phyloP scores from a whole-genome alignment of 2,329 filamentous ascomycete species.

The Ilyonectria destructans region DNA sequence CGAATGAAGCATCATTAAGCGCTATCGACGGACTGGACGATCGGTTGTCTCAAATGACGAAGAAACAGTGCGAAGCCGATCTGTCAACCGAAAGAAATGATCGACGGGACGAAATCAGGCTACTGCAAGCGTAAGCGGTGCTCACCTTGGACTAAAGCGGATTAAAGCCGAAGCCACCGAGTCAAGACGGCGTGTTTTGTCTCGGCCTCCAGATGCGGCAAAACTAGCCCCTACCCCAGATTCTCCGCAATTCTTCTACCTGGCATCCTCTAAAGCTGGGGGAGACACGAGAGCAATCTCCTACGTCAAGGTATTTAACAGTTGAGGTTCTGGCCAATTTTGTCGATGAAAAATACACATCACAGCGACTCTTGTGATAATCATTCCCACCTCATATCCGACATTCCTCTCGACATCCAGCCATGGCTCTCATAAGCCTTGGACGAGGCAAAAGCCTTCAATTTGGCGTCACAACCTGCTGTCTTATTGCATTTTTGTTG shows the following conservation, averaged over 20 bases:
- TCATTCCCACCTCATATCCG: background rate
- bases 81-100: background rate
- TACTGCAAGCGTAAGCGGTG: background rate
- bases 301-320: background rate
- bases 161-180: background rate
- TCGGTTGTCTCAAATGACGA: background rate
- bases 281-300: background rate
- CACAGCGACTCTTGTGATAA: background rate
- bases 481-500: conserved; percentile 35
- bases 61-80: background rate
- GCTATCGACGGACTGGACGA: background rate
- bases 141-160: background rate
- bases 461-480: conserved; percentile 35
- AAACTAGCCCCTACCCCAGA: background rate
- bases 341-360: background rate
- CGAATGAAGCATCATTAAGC: background rate
- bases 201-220: background rate
- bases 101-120: background rate
- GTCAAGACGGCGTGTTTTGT: background rate
- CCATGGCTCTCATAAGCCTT: background rate
- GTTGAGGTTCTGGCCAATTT: background rate
- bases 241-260: background rate
- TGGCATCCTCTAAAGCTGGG: background rate
- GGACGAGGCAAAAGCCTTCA: conserved; percentile 37
- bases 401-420: background rate